Conservation (phyloP, 345 rosid genomes). For the Linum trigynum region DNA sequence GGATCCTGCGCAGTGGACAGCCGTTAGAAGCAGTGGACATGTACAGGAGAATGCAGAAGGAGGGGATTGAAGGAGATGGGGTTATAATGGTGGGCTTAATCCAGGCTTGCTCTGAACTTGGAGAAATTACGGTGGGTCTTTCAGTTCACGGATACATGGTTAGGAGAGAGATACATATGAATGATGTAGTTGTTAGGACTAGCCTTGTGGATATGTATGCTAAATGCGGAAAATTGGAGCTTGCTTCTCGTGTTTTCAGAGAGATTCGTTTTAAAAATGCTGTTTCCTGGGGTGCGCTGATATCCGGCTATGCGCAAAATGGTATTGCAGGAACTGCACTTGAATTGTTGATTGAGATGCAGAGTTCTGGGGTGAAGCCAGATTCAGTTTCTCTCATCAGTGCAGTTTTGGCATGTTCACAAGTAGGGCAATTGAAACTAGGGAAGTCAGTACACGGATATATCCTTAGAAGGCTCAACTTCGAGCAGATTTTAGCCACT, state of each 20-base stretch:
- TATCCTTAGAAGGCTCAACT: conserved; percentile 34
- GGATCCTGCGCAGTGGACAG: conserved; percentile 38
- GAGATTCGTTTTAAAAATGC: conserved; percentile 35
- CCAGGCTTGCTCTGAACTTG: conserved; percentile 55
- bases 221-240: conserved; percentile 45
- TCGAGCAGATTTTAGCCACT: conserved; percentile 37
- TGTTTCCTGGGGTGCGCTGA: conserved; percentile 54
- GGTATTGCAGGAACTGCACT: conserved; percentile 42
- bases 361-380: conserved; percentile 35
- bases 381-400: conserved; percentile 50
- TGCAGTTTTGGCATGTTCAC: conserved; percentile 46
- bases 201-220: conserved; percentile 66
- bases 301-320: conserved; percentile 57
- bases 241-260: conserved; percentile 40
- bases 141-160: conserved; percentile 54
- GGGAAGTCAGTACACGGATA: conserved; percentile 54
- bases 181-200: conserved; percentile 39
- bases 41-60: conserved; percentile 48
- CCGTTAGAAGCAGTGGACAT: conserved; percentile 39
- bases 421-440: conserved; percentile 43
- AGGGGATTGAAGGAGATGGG: conserved; percentile 49
- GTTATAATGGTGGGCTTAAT: conserved; percentile 49
- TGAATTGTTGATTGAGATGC: conserved; percentile 47
- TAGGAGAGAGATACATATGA: conserved; percentile 34
- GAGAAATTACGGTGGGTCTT: conserved; percentile 35